Conservation (phyloP, 768 basidiomycete genomes). For the Solioccasus polychromus region DNA sequence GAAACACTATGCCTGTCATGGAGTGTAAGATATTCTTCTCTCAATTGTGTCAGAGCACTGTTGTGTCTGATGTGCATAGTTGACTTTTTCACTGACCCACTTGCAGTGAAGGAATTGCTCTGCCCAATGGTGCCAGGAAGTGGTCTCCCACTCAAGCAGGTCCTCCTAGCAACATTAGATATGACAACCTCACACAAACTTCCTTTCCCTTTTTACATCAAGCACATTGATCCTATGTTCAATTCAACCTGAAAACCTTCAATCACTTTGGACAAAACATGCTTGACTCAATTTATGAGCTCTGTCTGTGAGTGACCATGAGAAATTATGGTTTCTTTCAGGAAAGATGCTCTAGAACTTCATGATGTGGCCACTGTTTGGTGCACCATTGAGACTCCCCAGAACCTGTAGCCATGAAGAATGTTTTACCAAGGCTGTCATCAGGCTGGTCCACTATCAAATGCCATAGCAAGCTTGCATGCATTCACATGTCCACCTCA, state of each 20-base stretch:
- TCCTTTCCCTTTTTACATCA: conserved; percentile 61
- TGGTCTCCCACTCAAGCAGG: conserved; percentile 61
- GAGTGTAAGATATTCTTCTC: conserved; percentile 59
- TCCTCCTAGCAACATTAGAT: conserved; percentile 75
- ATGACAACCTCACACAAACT: conserved; percentile 80
- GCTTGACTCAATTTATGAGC: conserved; percentile 74
- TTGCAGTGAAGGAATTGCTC: conserved; percentile 71
- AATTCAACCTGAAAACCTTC: conserved; percentile 50
- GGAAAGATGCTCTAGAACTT: conserved; percentile 83
- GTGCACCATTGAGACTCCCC: conserved; percentile 79
- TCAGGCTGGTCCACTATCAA: conserved; percentile 55
- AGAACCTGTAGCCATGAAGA: conserved; percentile 25
- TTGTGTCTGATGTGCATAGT: conserved; percentile 40
- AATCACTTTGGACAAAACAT: conserved; percentile 43
- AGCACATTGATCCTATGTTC: conserved; percentile 61
- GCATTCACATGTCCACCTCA: no score
- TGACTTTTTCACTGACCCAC: conserved; percentile 87
- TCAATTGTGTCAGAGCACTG: no score
- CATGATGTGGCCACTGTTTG: conserved; percentile 90
- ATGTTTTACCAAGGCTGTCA: conserved; percentile 27
- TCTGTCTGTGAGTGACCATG: conserved; percentile 73
- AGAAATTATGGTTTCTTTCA: conserved; percentile 74
- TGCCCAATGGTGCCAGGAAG: conserved; percentile 35
- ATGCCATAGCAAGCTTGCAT: conserved; percentile 60
- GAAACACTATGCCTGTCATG: conserved; percentile 77